Conservation (phyloP, 768 basidiomycete genomes). For the Serendipita sp. region DNA sequence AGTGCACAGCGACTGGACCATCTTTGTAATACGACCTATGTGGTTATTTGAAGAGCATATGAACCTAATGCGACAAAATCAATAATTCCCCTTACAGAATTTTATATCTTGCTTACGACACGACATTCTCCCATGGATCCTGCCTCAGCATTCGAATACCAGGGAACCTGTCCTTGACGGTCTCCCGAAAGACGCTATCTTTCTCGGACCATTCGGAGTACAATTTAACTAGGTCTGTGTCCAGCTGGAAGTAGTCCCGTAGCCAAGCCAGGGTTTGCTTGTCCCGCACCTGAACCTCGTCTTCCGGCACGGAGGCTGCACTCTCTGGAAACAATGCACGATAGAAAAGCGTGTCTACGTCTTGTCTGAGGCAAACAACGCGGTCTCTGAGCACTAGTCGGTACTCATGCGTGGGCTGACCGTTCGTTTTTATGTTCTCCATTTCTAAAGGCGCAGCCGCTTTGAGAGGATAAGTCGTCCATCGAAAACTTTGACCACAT, state of each 20-base stretch:
- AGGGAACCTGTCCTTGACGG: conserved; percentile 40
- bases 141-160: conserved; percentile 82
- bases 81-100: background rate
- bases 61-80: conserved; percentile 36
- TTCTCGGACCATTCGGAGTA: conserved; percentile 59
- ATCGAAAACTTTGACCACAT: conserved; percentile 78
- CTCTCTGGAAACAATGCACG: conserved; percentile 43
- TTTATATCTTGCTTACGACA: conserved; percentile 62
- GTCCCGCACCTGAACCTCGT: conserved; percentile 23
- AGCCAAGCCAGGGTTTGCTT: conserved; percentile 61
- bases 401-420: conserved; percentile 41
- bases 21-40: conserved; percentile 82
- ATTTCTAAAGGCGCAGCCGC: background rate
- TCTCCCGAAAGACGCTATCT: conserved; percentile 58
- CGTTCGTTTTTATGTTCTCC: background rate
- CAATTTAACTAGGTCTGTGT: conserved; percentile 48
- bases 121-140: conserved; percentile 89
- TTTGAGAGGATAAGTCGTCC: conserved; percentile 38
- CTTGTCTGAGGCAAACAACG: conserved; percentile 68
- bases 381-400: conserved; percentile 66
- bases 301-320: conserved; percentile 19
- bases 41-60: conserved; percentile 98
- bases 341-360: conserved; percentile 49
- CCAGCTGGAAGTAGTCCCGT: conserved; percentile 76
- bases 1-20: conserved; percentile 70